Percentiles rank a stretch among this genome's conserved stretches.
These are phyloP conservation scores for Trametes maxima DNA, from an alignment of 768 basidiomycete species.

Conservation along the genomic window DNA sequence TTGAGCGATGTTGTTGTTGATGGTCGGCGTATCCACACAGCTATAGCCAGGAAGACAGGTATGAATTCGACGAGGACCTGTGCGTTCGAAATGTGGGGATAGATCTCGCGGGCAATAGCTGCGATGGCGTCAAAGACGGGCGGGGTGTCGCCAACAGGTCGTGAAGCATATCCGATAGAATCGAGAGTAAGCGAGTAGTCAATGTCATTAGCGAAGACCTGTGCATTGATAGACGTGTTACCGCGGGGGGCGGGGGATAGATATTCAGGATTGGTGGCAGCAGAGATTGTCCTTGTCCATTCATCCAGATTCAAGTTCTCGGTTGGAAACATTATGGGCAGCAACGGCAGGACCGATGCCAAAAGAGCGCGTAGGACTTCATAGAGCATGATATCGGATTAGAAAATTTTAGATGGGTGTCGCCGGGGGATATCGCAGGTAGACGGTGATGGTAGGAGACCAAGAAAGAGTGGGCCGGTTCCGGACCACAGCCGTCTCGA, in stretches of 20 bases:
- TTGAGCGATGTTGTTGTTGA: no score
- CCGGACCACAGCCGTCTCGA: neutral
- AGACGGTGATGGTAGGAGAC: slow-evolving; percentile 1
- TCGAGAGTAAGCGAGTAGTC: neutral
- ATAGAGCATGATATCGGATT: neutral
- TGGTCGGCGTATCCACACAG: neutral
- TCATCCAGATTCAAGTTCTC: neutral
- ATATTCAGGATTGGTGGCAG: neutral
- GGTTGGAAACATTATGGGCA: neutral
- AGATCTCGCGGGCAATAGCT: neutral
- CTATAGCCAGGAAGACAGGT: neutral
- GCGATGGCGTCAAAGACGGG: neutral
- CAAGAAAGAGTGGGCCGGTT: neutral
- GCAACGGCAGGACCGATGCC: slow-evolving; percentile 8
- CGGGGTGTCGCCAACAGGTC: neutral
- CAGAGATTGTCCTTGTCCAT: neutral
- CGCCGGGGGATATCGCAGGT: neutral
- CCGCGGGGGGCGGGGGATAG: neutral
- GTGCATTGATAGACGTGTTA: neutral
- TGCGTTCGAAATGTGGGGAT: neutral
- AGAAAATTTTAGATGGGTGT: neutral
- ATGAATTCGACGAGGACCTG: neutral
- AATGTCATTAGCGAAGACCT: neutral
- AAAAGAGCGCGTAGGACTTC: neutral
- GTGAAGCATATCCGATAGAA: no score